Percentiles rank a stretch among this genome's conserved stretches.
phyloP scores from a whole-genome alignment of 2,329 filamentous ascomycete species.

The Pezicula carpinea region DNA sequence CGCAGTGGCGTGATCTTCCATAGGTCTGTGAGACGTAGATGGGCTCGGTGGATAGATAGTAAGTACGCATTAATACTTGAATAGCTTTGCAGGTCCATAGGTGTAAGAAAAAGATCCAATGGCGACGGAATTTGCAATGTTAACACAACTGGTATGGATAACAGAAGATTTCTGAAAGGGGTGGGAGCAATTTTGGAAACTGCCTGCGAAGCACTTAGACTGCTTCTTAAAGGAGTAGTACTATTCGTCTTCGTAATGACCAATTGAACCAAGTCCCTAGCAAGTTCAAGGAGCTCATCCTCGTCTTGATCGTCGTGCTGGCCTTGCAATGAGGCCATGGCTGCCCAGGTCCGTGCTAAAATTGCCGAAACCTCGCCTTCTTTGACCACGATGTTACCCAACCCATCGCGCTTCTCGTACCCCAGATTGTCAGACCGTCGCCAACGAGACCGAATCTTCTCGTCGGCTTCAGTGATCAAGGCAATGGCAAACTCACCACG shows the following conservation, averaged over 20 bases:
- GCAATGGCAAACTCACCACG: conserved; percentile 89
- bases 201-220: conserved; percentile 14
- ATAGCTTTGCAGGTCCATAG: conserved; percentile 73
- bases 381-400: conserved; percentile 68
- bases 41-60: conserved; percentile 76
- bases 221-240: conserved; percentile 30
- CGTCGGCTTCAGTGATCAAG: conserved; percentile 79
- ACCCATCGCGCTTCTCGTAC: conserved; percentile 51
- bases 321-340: conserved; percentile 69
- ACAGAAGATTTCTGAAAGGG: conserved; percentile 75
- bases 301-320: conserved; percentile 65
- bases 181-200: conserved; percentile 30
- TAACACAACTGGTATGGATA: conserved; percentile 70
- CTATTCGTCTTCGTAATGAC: conserved; percentile 48
- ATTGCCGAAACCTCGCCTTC: conserved; percentile 81
- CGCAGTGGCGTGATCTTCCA: conserved; percentile 83
- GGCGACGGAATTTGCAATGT: conserved; percentile 71
- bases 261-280: conserved; percentile 70
- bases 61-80: conserved; percentile 85
- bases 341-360: conserved; percentile 72
- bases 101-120: conserved; percentile 79
- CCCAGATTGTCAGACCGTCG: conserved; percentile 55
- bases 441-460: conserved; percentile 70
- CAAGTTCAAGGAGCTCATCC: conserved; percentile 75
- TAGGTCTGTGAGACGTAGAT: conserved; percentile 76